These are phyloP conservation scores for Aaosphaeria arxii DNA, from an alignment of 2,329 filamentous ascomycete genomes.

Conservation along the genomic window DNA sequence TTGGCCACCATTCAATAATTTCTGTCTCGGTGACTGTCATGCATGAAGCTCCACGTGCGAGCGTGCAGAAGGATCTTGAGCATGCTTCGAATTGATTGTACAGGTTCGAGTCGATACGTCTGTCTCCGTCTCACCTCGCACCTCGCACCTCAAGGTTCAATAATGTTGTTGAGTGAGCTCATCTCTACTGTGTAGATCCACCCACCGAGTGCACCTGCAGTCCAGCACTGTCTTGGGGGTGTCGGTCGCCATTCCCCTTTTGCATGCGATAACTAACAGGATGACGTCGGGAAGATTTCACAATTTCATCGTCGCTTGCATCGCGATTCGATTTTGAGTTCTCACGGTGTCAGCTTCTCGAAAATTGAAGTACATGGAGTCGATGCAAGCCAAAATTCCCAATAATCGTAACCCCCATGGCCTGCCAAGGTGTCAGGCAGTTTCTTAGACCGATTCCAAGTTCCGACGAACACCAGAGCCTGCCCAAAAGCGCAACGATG, in stretches of 20 bases:
- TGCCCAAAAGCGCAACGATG: neutral
- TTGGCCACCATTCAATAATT: neutral
- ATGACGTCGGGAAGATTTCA: neutral
- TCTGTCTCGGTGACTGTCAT: neutral
- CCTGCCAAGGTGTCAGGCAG: neutral
- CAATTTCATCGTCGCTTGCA: slow-evolving; percentile 6
- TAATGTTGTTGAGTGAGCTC: neutral
- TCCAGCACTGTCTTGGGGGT: neutral
- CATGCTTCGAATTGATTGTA: slow-evolving; percentile 12
- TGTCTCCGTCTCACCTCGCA: slow-evolving; percentile 8
- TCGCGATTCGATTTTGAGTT: slow-evolving; percentile 14
- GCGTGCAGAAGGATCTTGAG: slow-evolving; percentile 6
- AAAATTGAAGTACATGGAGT: slow-evolving; percentile 6
- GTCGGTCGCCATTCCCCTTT: slow-evolving; percentile 10
- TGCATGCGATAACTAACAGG: slow-evolving; percentile 6
- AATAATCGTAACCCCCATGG: slow-evolving; percentile 2
- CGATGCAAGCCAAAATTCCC: slow-evolving; percentile 12
- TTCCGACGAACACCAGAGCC: neutral
- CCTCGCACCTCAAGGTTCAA: too few relatives aligned
- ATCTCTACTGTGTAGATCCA: slow-evolving; percentile 1
- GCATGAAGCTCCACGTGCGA: slow-evolving; percentile 6
- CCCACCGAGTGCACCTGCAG: neutral
- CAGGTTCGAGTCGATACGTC: slow-evolving; percentile 1
- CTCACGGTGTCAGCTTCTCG: slow-evolving; percentile 17
- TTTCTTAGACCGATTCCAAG: slow-evolving; percentile 3